These are phyloP conservation scores for Candida sanyaensis DNA, from an alignment of 1,139 yeast species.

Conservation along the genomic window DNA sequence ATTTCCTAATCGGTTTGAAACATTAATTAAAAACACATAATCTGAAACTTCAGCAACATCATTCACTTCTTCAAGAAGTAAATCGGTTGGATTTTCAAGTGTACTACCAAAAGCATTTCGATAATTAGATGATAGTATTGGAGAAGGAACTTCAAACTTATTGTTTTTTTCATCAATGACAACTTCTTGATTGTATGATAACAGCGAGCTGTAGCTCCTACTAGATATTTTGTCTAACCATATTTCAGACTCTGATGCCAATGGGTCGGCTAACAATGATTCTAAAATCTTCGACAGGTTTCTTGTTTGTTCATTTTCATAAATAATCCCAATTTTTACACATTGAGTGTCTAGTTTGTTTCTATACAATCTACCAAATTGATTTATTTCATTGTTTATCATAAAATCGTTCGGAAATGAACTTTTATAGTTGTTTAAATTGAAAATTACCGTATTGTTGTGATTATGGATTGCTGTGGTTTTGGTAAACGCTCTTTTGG, in stretches of 20 bases:
- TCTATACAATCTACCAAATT: conserved; percentile 14
- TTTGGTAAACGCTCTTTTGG: background rate
- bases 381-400: conserved; percentile 20
- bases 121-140: conserved; percentile 31
- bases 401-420: conserved; percentile 30
- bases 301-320: conserved; percentile 22
- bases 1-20: conserved; percentile 27
- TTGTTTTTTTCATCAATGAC: conserved; percentile 5
- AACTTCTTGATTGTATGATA: conserved; percentile 16
- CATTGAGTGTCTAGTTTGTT: conserved; percentile 8
- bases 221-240: conserved; percentile 33
- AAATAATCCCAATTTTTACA: conserved; percentile 35
- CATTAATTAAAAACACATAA: conserved; percentile 34
- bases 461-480: background rate
- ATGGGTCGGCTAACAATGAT: conserved; percentile 43
- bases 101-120: conserved; percentile 25
- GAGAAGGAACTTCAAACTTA: conserved; percentile 31
- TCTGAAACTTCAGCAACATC: conserved; percentile 16
- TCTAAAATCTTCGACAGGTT: conserved; percentile 33
- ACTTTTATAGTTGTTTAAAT: conserved; percentile 15
- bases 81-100: conserved; percentile 19
- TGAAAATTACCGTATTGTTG: conserved; percentile 12
- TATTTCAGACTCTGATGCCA: conserved; percentile 30
- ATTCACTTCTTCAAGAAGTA: conserved; percentile 34
- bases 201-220: conserved; percentile 19